Conservation (phyloP, 1,284 basidiomycete genomes). For the Retiboletus fuscus region DNA sequence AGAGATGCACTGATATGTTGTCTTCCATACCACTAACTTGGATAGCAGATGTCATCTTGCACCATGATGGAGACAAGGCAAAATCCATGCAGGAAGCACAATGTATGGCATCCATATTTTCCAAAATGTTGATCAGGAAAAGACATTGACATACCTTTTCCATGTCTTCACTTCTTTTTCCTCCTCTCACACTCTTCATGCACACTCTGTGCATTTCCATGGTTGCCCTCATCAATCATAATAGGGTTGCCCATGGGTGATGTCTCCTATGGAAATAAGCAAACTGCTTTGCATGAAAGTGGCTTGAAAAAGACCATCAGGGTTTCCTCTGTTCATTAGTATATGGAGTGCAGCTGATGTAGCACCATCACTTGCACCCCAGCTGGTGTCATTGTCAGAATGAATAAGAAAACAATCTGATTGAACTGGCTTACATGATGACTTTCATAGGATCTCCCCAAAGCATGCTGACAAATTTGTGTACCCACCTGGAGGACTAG, state of each 20-base stretch:
- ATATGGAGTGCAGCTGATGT: slow-evolving; percentile 48
- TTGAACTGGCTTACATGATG: slow-evolving; percentile 46
- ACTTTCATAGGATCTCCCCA: slow-evolving; percentile 60
- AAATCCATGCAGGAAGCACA: slow-evolving; percentile 22
- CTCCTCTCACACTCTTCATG: slow-evolving; percentile 47
- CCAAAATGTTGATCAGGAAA: slow-evolving; percentile 15
- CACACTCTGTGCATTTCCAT: slow-evolving; percentile 51
- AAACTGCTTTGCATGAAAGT: slow-evolving; percentile 51
- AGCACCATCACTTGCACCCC: slow-evolving; percentile 50
- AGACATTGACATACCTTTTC: slow-evolving; percentile 55
- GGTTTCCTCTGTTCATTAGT: slow-evolving; percentile 41
- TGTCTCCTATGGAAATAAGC: slow-evolving; percentile 37
- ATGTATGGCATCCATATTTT: slow-evolving; percentile 3
- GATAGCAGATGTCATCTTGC: slow-evolving; percentile 1
- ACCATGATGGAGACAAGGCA: slow-evolving; percentile 20
- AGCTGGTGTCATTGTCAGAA: slow-evolving; percentile 34
- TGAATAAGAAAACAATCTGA: neutral
- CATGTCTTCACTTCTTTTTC: slow-evolving; percentile 64
- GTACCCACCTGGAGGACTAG: slow-evolving; percentile 61
- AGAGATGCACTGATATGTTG: slow-evolving; percentile 14
- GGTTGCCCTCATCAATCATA: slow-evolving; percentile 52
- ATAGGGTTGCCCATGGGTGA: slow-evolving; percentile 40
- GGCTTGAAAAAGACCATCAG: slow-evolving; percentile 48
- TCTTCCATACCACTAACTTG: slow-evolving; percentile 6
- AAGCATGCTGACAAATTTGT: slow-evolving; percentile 59